Evolutionary conservation across 768 basidiomycete species (phyloP), one percentile per base, ranked within the genome.

Genomic region (Lactarius pseudohatsudake): DNA sequence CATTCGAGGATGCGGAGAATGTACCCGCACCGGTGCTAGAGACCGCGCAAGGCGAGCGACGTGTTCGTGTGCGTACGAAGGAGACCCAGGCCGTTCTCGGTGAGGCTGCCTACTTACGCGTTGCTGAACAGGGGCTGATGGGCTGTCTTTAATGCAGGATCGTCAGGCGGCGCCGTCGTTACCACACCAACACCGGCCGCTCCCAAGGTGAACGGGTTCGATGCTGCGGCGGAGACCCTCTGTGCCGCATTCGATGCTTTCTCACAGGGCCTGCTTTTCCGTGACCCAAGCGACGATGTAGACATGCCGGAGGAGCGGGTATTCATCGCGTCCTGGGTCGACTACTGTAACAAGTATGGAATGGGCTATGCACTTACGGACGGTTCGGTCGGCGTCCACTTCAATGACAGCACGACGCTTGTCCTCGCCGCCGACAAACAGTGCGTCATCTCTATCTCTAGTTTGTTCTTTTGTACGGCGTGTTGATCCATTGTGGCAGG

Each of bases 321-420:
- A 55, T 98, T 98, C 78, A 94, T 99, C 69, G 92, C 91, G 3
- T 92, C 92, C n/a, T 98, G 97, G 97, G 91, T 98, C 50, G 97
- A 98, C 76, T 98, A 98, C 74, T 96, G 94, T 75, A 93, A 95
- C 77, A 98, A 98, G 81, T 99, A 98, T 77, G 97, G 96, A n/a
- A 98, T 98, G 92, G 97, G 96, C 1, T 98, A 97, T 76, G 94
- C 94, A 4, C 80, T 98, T 73, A 96, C 94, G 22, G 95, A 99
- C 73, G 95, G 96, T 3, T 91, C 91, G 26, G 89, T 98, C 56
- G 94, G 94, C 5, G 93, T 98, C 26, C 89, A 98, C 77, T 99
- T 97, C 80, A 98, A 98, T 72, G 97, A 99, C 75, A 94, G 91
- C 74, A 93, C 94, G 18, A 90, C 85, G 36, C 75, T 97, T 69